Evolutionary conservation across 176 grass and related monocot species (phyloP).

Genomic region (Melocanna baccifera): DNA sequence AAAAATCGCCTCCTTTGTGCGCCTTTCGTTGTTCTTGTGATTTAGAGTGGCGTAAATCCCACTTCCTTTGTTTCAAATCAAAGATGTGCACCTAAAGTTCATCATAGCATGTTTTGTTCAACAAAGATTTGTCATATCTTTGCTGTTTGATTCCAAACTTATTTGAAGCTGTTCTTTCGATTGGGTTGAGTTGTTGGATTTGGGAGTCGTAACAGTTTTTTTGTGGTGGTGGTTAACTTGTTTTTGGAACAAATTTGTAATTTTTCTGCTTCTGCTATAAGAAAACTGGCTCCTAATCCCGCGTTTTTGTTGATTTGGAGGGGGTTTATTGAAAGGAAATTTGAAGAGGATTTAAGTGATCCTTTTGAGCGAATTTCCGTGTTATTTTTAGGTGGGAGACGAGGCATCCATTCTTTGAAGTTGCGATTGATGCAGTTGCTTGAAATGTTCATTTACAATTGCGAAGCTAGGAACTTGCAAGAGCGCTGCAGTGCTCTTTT

Average conservation of each 20-base stretch:
- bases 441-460: constrained; percentile 1
- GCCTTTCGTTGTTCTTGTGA: neutral
- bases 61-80: neutral
- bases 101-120: neutral
- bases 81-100: neutral
- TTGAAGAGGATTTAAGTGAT: neutral
- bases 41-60: neutral
- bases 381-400: neutral
- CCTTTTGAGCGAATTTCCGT: neutral
- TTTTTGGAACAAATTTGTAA: neutral
- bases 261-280: neutral
- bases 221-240: neutral
- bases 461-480: neutral
- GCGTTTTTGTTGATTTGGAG: neutral
- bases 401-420: neutral
- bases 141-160: neutral
- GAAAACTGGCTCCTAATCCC: neutral
- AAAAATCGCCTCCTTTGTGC: constrained; percentile 27
- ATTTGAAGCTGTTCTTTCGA: neutral
- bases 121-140: neutral
- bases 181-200: neutral
- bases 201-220: neutral
- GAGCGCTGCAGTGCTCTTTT: neutral
- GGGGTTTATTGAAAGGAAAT: neutral
- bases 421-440: neutral